Evolutionary conservation across 768 basidiomycete genomes (phyloP), one percentile per base, ranked within the genome.

Genomic region (Rhodotorula graminis): DNA sequence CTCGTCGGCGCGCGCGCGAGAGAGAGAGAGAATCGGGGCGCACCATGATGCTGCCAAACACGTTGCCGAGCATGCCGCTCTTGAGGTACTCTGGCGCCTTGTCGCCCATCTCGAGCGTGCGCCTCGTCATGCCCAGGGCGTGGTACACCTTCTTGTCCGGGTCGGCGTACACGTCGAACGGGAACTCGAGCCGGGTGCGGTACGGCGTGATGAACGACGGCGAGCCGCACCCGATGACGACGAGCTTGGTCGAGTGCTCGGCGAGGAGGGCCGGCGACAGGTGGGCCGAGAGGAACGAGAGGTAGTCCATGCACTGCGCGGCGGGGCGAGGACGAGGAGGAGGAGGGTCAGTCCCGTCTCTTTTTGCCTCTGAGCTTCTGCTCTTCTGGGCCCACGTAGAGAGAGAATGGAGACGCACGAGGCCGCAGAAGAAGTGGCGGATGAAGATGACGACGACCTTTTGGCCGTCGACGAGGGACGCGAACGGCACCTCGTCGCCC

Each of bases 391-490:
- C n/a, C n/a, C n/a, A n/a, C n/a, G n/a, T n/a, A n/a, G n/a, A n/a
- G n/a, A n/a, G n/a, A 31, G 29, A 4, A 9, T 16, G 9, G n/a
- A 40, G 21, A 31, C 33, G 25, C 56, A 57, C 46, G 61, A 57
- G 18, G 1, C 61, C 33, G 75, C 80, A 69, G 62, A 86, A 90
- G 81, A 93, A 93, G 80, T 92, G 90, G 56, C 93, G 84, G 73
- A 96, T 88, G 82, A 95, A 95, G 55, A 93, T 81, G 64, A 92
- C 87, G 73, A 93, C 85, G 1, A 88, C 82, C 19, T 83, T 53
- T 6, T 58, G 40, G 6, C 29, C 79, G 19, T 80, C 75, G 77
- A 89, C 88, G 53, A 95, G 80, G 33, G 88, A 85, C 0, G 89
- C 88, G 72, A 94, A 92, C 49, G 81, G 83, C 65, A 90, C 83